A percentile compares a stretch with the other conserved stretches of the same genome.
Conservation (phyloP, 495 filamentous ascomycete species). For the Aspergillus hancockii region DNA sequence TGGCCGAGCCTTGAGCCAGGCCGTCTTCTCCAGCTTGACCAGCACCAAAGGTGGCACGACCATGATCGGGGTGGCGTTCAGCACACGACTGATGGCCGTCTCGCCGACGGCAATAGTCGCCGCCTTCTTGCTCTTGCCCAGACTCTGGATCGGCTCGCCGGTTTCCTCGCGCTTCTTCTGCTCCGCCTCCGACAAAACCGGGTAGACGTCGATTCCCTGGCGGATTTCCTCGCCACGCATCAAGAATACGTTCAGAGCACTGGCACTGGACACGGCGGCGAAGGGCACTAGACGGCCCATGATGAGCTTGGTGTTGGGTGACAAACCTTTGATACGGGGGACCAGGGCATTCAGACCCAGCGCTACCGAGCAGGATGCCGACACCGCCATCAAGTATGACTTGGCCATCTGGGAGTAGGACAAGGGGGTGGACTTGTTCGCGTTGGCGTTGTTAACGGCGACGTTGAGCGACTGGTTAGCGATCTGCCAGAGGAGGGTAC, state of each 20-base stretch:
- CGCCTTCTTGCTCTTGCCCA: conserved; percentile 85
- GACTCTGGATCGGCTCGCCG: conserved; percentile 59
- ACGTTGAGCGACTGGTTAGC: conserved; percentile 98
- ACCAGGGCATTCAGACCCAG: conserved; percentile 89
- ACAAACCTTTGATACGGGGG: conserved; percentile 74
- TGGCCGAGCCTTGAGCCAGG: conserved; percentile 73
- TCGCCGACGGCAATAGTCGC: conserved; percentile 87
- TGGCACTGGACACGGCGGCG: conserved; percentile 87
- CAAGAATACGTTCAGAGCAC: conserved; percentile 90
- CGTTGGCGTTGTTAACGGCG: conserved; percentile 93
- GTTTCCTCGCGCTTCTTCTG: conserved; percentile 54
- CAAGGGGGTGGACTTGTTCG: conserved; percentile 92
- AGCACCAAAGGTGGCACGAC: conserved; percentile 85
- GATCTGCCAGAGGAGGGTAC: conserved; percentile 92
- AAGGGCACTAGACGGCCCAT: conserved; percentile 88
- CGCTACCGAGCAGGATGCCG: conserved; percentile 89
- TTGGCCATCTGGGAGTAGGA: conserved; percentile 75
- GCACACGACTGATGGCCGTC: conserved; percentile 82
- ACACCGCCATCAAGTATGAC: conserved; percentile 90
- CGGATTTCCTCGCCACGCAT: conserved; percentile 97
- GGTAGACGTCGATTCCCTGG: conserved; percentile 92
- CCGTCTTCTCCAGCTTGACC: conserved; percentile 60
- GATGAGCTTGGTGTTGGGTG: conserved; percentile 70
- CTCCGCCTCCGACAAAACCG: conserved; percentile 52
- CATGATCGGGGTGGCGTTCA: conserved; percentile 97